Evolutionary conservation across 2,329 filamentous ascomycete species (phyloP).

Genomic region (Fusarium sp.): DNA sequence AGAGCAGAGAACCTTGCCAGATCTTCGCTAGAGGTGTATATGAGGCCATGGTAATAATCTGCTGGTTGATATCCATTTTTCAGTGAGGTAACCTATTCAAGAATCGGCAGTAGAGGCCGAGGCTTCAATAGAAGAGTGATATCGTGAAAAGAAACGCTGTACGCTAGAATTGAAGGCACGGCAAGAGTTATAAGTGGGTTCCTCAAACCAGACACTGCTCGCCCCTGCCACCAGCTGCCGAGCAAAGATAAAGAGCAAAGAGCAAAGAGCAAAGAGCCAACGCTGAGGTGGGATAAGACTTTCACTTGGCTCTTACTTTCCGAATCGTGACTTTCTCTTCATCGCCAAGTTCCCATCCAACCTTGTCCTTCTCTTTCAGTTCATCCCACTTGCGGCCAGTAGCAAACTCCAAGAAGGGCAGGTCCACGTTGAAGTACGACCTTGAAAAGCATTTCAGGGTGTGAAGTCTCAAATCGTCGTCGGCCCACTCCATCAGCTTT

Average conservation of each 20-base stretch:
- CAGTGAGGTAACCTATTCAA: neutral
- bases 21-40: neutral
- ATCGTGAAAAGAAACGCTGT: neutral
- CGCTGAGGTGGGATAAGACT: neutral
- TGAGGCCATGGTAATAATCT: neutral
- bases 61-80: neutral
- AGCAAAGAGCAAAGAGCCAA: conserved; percentile 1
- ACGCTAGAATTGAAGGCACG: neutral
- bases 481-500: conserved; percentile 83
- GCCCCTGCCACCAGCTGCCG: neutral
- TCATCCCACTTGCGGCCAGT: conserved; percentile 77
- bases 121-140: neutral
- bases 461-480: conserved; percentile 76
- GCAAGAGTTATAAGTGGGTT: neutral
- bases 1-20: neutral
- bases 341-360: conserved; percentile 84
- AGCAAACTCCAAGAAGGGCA: conserved; percentile 73
- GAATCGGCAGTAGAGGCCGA: neutral
- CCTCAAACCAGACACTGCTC: neutral
- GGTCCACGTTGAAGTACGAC: conserved; percentile 79
- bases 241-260: neutral
- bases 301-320: conserved; percentile 55
- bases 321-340: conserved; percentile 80
- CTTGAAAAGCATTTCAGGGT: conserved; percentile 87
- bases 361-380: conserved; percentile 72